Base-by-base conservation (phyloP, 352 stramenopile species). In the Globisporangium rhizosaccharum region DNA sequence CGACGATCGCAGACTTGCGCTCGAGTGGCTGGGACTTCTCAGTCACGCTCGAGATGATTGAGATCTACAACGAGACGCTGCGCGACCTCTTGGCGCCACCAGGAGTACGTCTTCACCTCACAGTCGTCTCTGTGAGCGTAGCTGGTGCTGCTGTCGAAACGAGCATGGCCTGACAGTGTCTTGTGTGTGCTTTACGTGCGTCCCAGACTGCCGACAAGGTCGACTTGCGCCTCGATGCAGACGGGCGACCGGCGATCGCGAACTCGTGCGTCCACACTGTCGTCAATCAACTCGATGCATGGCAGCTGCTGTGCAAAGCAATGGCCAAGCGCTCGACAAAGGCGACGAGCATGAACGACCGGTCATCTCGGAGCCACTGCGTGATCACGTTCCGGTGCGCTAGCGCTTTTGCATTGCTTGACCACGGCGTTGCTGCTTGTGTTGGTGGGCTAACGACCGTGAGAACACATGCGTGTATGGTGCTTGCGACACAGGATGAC, bases 51-150 rank as follows among this genome's bases (percentile, higher is more conserved):
- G 84, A 94, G 63, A 82, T 99, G 67, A 79, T 98, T 26, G 96
- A 99, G 75, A 97, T 99, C 52, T 99, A 99, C 82, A 99, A 99
- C 60, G 96, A 99, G 70, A 90, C 96, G 15, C 75, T 99, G 37
- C 77, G 88, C 11, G 96, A 99, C 60, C 62, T 99, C 41, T 71
- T 99, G 30, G 73, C 83, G 45, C 61, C 73, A n/a, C 56, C 50
- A 39, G 71, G 72, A 33, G 79, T 88, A 76, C 56, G 77, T 71
- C 5, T 1, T 23, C 8, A 26, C 39, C 47, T 47, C n/a, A 1
- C 28, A 36, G 28, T 41, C 37, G 7, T 30, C 23, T 49, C n/a
- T 20, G 46, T 18, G 20, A 14, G n/a, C 12, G 36, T 14, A n/a
- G 14, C 23, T 39, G 11, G 6, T 4, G 14, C 23, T 9, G 4